Base-by-base conservation (phyloP, 176 grass and related monocot genomes). In the Coix lacrymajobi region DNA sequence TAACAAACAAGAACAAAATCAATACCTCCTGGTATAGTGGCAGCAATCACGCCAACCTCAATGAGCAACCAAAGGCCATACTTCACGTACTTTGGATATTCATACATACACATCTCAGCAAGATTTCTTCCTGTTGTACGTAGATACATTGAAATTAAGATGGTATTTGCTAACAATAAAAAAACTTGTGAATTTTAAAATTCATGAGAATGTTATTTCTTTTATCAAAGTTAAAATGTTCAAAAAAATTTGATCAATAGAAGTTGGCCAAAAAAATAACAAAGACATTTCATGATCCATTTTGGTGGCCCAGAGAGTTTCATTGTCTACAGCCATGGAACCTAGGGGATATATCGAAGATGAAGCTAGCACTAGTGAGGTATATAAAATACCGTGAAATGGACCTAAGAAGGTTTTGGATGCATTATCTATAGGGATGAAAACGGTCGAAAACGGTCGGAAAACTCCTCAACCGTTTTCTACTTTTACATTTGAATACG, bases 21-120 rank as follows among this genome's bases (percentile, higher is more conserved):
- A 76, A 68, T 81, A 92, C 91, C 91, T 92, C 91, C 91, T 44
- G 91, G 94, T 66, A 97, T 88, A 58, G 92, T 90, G 15, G 94
- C 85, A 71, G 91, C 89, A 28, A 97, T 94, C 28, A 97, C 91
- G 11, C 85, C 91, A 4, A 94, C 70, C 79, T 97, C 94, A 0
- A 92, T 83, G 15, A 92, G 69, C 45, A 92, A 73, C 85, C 89
- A 97, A 36, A 94, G 85, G 43, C 80, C 87, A 39, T 88, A 75
- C 60, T 88, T 97, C 34, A 94, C 88, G 41, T 75, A 76, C 77
- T 88, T 92, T 26, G 94, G 87, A 61, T 94, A 97, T 69, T 97
- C 91, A 71, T 40, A 60, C 72, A 84, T 94, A 70, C 94, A 94
- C 17, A 92, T 29, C 78, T 90, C 91, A 57, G 94, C 91, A 36